Percentiles rank a stretch among this genome's conserved stretches.
Conservation (phyloP, 805 yeast genomes). For the Myxozyma udenii region DNA sequence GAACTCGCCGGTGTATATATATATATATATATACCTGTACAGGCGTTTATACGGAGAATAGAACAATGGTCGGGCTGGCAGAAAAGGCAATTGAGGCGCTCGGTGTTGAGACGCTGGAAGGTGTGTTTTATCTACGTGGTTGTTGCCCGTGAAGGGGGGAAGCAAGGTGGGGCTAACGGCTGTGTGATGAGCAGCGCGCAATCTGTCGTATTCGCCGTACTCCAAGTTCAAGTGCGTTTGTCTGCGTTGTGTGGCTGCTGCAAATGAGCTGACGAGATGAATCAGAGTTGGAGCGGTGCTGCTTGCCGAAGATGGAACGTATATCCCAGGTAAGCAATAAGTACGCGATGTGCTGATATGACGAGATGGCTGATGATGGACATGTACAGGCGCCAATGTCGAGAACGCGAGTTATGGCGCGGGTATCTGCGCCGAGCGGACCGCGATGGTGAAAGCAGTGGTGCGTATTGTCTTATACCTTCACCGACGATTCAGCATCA, state of each 20-base stretch:
- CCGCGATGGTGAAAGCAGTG: constrained; percentile 59
- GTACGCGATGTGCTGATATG: background rate
- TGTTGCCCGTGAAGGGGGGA: too few species aligned
- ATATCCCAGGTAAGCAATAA: constrained; percentile 34
- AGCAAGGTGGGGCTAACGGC: background rate
- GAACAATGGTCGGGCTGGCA: background rate
- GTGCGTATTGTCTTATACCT: constrained; percentile 31
- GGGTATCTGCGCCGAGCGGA: constrained; percentile 72
- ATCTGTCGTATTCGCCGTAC: constrained; percentile 64
- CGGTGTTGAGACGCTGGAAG: constrained; percentile 14
- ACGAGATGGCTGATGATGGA: too few species aligned
- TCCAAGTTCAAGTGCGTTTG: constrained; percentile 51
- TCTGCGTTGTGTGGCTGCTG: too few species aligned
- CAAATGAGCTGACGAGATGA: background rate
- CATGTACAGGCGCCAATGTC: constrained; percentile 77
- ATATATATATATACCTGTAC: too few species aligned
- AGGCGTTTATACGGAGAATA: too few species aligned
- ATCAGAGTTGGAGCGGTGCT: constrained; percentile 75
- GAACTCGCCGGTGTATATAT: too few species aligned
- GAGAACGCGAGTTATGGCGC: constrained; percentile 92
- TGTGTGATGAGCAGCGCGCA: constrained; percentile 45
- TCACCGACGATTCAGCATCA: background rate
- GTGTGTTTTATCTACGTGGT: constrained; percentile 2
- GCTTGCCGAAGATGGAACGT: constrained; percentile 49
- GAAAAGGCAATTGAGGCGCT: constrained; percentile 7